Base-by-base conservation (phyloP, 2,329 filamentous ascomycete species). In the Aspergillus uvarum region DNA sequence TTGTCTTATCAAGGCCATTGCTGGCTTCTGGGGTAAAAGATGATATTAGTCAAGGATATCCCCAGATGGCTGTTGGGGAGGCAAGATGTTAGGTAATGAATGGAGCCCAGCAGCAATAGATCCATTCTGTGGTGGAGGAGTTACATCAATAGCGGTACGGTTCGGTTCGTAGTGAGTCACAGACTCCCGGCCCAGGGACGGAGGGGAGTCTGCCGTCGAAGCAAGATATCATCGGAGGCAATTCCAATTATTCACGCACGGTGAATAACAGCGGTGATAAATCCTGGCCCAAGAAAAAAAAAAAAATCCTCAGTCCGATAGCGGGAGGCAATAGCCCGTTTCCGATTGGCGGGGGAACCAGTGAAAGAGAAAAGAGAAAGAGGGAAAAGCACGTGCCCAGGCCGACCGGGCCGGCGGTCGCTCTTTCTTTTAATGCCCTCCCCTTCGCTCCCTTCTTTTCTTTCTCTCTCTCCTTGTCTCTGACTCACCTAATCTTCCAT, bases 281-380 rank as follows among this genome's bases (percentile, higher is more conserved):
- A 44, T 44, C 38, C 38, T 16, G 5, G n/a, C 38, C 26, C 26
- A 29, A 29, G 26, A 35, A 16, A 51, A 54, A 55, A 22, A 47
- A 47, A 14, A 47, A 59, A 38, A 35, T 44, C 31, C 12, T 29
- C 22, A 51, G 42, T 62, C 66, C 66, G 65, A 65, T 67, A 62
- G 56, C 64, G 64, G 59, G 29, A 38, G 42, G 47, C 21, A 64
- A 65, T 65, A 11, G 22, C 51, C 19, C 12, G 3, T 19, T 50
- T 53, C 48, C 70, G 64, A 74, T 74, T 74, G 71, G 72, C 55
- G 44, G 19, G 19, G 16, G 3, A 31, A 22, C 14, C 51, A 52
- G 59, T 55, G 53, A 66, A 66, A 70, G 69, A 69, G 72, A 72
- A 69, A 68, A 59, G 16, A 48, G 56, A 7, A 26, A 29, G 8